Base-by-base conservation (phyloP, 1,284 basidiomycete species). In the Ustilago shanxiensis region DNA sequence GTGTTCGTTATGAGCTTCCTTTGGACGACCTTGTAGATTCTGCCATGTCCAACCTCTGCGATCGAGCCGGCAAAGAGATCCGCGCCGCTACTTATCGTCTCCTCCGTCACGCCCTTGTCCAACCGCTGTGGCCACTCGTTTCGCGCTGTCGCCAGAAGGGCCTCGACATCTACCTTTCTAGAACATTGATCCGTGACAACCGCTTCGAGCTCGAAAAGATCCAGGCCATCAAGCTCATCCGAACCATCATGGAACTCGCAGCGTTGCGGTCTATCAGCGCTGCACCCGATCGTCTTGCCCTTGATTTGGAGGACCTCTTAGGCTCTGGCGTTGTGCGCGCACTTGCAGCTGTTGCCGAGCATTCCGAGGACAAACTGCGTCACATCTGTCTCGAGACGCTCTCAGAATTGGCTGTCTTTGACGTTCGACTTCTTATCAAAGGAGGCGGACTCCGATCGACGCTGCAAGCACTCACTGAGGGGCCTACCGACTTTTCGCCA, bases 221-320 rank as follows among this genome's bases (percentile, higher is more conserved):
- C 84, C 95, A 98, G 85, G 94, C 91, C n/a, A 91, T 99, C 79
- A 94, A 94, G 73, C 90, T 98, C 22, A 90, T 98, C 53, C 92
- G 96, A n/a, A 88, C 91, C 1, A 90, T 95, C 45, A 90, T 95
- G 22, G 91, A 93, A 79, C 66, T 80, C 10, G 58, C 55, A 10
- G 73, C 70, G 1, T 58, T 71, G 33, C 75, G 60, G 57, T 64
- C 68, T 39, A 60, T 63, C 69, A 60, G 41, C 60, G 60, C 35
- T 10, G 65, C 70, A 28, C 72, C 71, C 18, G 75, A 79, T 35
- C 91, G 28, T 86, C 93, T 58, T 18, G 56, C 68, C 10, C 55
- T 60, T 26, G 68, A 72, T n/a, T 91, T 72, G 22, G 58, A 73
- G 35, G 68, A 75, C 14, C 66, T 79, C 4, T 35, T 83, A n/a